A percentile compares a stretch with the other conserved stretches of the same genome.
These are phyloP conservation scores for Cryphonectria radicalis DNA, from an alignment of 2,329 filamentous ascomycete species.

Conservation along the genomic window DNA sequence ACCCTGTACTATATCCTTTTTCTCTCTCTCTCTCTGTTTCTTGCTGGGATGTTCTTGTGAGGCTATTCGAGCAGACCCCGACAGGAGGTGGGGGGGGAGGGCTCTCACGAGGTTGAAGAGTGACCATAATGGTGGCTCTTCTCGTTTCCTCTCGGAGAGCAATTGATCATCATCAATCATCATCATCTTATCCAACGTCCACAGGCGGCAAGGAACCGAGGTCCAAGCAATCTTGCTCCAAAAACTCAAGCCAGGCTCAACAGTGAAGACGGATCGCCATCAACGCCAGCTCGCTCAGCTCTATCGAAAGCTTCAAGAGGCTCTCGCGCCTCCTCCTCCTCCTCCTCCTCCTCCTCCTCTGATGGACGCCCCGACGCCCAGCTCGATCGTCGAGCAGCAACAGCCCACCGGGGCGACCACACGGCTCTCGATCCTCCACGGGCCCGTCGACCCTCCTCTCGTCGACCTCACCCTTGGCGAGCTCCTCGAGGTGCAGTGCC, in stretches of 20 bases:
- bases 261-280: slow-evolving; percentile 18
- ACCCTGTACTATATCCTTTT: background rate
- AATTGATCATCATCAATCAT: background rate
- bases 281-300: slow-evolving; percentile 10
- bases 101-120: background rate
- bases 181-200: background rate
- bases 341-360: background rate
- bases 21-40: no score
- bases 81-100: background rate
- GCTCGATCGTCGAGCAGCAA: slow-evolving; percentile 16
- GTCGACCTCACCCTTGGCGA: slow-evolving; percentile 74
- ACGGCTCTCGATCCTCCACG: slow-evolving; percentile 65
- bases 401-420: slow-evolving; percentile 34
- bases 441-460: slow-evolving; percentile 69
- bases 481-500: slow-evolving; percentile 71
- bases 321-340: slow-evolving; percentile 8
- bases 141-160: background rate
- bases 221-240: background rate
- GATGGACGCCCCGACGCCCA: slow-evolving; percentile 22
- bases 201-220: background rate
- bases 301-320: slow-evolving; percentile 19
- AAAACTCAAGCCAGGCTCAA: background rate
- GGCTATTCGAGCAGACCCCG: slow-evolving; percentile 26
- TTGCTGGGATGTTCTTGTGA: slow-evolving; percentile 9
- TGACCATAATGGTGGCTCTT: background rate